phyloP scores from a whole-genome alignment of 768 basidiomycete species.

The Rhodotorula paludigena region DNA sequence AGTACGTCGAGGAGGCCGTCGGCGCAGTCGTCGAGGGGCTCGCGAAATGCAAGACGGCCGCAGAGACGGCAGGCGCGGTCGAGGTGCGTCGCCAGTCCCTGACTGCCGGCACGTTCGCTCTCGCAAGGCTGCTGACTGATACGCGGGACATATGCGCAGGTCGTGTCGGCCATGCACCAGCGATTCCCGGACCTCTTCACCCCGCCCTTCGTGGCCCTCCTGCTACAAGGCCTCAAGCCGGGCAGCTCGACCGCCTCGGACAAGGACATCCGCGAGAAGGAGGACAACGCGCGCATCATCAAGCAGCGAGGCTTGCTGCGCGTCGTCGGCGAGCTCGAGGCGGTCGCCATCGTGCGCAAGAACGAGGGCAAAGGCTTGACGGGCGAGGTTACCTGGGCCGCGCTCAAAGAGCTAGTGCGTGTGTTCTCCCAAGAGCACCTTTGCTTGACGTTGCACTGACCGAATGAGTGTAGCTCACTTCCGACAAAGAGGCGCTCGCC shows the following conservation, averaged over 20 bases:
- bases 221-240: slow-evolving; percentile 52
- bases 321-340: slow-evolving; percentile 80
- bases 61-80: slow-evolving; percentile 83
- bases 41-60: slow-evolving; percentile 79
- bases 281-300: slow-evolving; percentile 69
- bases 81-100: slow-evolving; percentile 58
- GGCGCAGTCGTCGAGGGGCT: slow-evolving; percentile 81
- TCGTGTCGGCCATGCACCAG: slow-evolving; percentile 80
- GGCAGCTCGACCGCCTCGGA: slow-evolving; percentile 63
- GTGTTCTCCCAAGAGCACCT: too few species aligned
- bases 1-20: slow-evolving; percentile 92
- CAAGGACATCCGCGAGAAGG: slow-evolving; percentile 64
- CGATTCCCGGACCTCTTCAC: slow-evolving; percentile 79
- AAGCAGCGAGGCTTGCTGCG: slow-evolving; percentile 81
- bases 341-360: slow-evolving; percentile 77
- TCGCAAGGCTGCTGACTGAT: background rate
- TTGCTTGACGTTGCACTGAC: too few species aligned
- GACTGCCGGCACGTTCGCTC: too few species aligned
- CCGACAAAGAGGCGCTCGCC: slow-evolving; percentile 42
- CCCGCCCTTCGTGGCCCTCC: slow-evolving; percentile 59
- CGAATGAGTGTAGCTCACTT: slow-evolving; percentile 29
- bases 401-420: slow-evolving; percentile 74
- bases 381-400: slow-evolving; percentile 85
- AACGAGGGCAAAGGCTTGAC: slow-evolving; percentile 59
- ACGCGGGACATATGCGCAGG: slow-evolving; percentile 51